Conservation (phyloP, 192 early-diverging fungal genomes). For the Chytriomyces hyalinus region DNA sequence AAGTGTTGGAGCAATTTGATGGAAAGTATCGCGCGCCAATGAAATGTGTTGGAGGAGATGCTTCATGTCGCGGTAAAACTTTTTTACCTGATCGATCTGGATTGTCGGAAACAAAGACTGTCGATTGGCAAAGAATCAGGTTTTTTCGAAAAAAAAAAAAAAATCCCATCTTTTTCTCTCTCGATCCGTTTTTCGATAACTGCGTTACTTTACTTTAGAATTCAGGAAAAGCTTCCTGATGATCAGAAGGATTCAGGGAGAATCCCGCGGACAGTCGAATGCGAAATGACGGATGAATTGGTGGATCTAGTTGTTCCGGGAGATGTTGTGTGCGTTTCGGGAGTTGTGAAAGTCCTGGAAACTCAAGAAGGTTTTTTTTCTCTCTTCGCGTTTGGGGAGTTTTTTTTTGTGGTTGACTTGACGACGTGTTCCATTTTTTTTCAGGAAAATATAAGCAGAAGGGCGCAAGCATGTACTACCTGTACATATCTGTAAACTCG, state of each 20-base stretch:
- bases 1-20: constrained; percentile 66
- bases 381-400: constrained; percentile 5
- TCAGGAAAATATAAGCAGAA: constrained; percentile 58
- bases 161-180: no score
- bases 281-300: constrained; percentile 74
- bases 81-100: constrained; percentile 66
- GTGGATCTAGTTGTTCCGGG: constrained; percentile 82
- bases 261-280: constrained; percentile 79
- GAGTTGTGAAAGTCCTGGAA: constrained; percentile 76
- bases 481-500: constrained; percentile 75
- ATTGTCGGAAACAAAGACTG: constrained; percentile 58
- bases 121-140: constrained; percentile 80
- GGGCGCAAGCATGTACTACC: constrained; percentile 62
- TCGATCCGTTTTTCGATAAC: neutral
- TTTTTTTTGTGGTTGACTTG: neutral
- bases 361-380: constrained; percentile 64
- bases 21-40: constrained; percentile 66
- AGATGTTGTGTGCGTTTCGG: constrained; percentile 77
- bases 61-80: constrained; percentile 65
- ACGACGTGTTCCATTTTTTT: constrained; percentile 22
- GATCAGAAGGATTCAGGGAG: constrained; percentile 71
- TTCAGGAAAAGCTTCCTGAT: constrained; percentile 81
- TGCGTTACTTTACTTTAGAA: no score
- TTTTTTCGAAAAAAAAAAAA: constrained; percentile 29
- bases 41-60: constrained; percentile 59